Evolutionary conservation across 2,329 filamentous ascomycete genomes (phyloP), one percentile per base, ranked within the genome.

Genomic region (Daldinia sp.): DNA sequence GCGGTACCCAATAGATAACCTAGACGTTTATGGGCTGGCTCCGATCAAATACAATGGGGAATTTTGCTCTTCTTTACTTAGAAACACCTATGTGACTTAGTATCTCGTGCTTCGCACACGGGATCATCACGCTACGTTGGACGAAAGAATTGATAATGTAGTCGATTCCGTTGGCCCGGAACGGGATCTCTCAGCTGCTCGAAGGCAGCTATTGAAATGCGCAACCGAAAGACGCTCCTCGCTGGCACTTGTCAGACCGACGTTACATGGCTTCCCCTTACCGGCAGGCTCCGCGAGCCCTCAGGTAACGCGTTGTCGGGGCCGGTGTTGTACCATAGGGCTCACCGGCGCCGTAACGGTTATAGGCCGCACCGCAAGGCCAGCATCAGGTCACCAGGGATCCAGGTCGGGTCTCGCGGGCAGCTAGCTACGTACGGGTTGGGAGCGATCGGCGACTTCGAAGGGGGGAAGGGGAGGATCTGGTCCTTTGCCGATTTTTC

Each of bases 251-350:
- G 58, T 51, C 39, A 59, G 55, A 57, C 48, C 58, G 61, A 64
- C 55, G 61, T 67, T 59, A 59, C 64, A 62, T 67, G 35, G 50
- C 47, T 29, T 45, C 21, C n/a, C n/a, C 34, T 61, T 50, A 55
- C 54, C 57, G 58, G 61, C 19, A 58, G n/a, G 43, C 54, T 61
- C 54, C 64, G 64, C 45, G 58, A 43, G 30, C 43, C 56, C 35
- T 32, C 25, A 25, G 11, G 19, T 23, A 7, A 43, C 49, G 43
- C 32, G 39, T 52, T 43, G 23, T 48, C 51, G 55, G 59, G 35
- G 41, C 35, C 50, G 53, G 43, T n/a, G n/a, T n/a, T n/a, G n/a
- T 35, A 13, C 15, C 13, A 13, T 23, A 49, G 10, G 17, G 17
- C 32, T 53, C 25, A 57, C 64, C 57, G 61, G 64, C 45, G 64